These are phyloP conservation scores for Monosiga brevicollis DNA, from an alignment of 78 protist genomes.

Conservation along the genomic window DNA sequence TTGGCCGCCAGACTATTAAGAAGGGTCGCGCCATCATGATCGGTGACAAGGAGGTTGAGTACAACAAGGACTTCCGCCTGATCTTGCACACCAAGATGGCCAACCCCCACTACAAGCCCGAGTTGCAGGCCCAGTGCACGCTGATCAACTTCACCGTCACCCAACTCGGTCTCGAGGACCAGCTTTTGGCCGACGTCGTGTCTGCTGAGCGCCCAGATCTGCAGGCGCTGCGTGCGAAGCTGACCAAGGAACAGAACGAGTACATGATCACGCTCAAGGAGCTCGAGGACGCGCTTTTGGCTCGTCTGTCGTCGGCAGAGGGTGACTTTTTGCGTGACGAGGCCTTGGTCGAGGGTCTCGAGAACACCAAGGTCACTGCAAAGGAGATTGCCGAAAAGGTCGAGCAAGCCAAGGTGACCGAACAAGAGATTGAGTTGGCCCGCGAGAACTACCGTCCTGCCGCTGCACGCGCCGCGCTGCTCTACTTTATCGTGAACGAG, in stretches of 20 bases:
- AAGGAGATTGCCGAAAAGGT: slow-evolving; percentile 36
- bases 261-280: slow-evolving; percentile 54
- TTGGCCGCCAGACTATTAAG: slow-evolving; percentile 10
- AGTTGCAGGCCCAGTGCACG: slow-evolving; percentile 75
- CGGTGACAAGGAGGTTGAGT: slow-evolving; percentile 35
- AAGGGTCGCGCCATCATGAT: slow-evolving; percentile 15
- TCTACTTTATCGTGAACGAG: slow-evolving; percentile 67
- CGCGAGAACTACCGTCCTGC: slow-evolving; percentile 64
- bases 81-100: slow-evolving; percentile 70
- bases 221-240: slow-evolving; percentile 32
- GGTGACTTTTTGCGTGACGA: slow-evolving; percentile 69
- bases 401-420: slow-evolving; percentile 41
- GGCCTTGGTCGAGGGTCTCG: slow-evolving; percentile 63
- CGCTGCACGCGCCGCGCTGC: slow-evolving; percentile 62
- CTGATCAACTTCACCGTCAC: slow-evolving; percentile 84
- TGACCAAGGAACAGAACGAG: slow-evolving; percentile 54
- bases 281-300: slow-evolving; percentile 58
- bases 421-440: slow-evolving; percentile 27
- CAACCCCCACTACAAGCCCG: slow-evolving; percentile 85
- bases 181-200: slow-evolving; percentile 78
- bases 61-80: slow-evolving; percentile 42
- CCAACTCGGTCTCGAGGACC: slow-evolving; percentile 81
- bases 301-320: slow-evolving; percentile 39
- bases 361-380: slow-evolving; percentile 55
- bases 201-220: slow-evolving; percentile 74